Conservation (phyloP, 345 rosid species). For the Eucalyptus polyanthemos region DNA sequence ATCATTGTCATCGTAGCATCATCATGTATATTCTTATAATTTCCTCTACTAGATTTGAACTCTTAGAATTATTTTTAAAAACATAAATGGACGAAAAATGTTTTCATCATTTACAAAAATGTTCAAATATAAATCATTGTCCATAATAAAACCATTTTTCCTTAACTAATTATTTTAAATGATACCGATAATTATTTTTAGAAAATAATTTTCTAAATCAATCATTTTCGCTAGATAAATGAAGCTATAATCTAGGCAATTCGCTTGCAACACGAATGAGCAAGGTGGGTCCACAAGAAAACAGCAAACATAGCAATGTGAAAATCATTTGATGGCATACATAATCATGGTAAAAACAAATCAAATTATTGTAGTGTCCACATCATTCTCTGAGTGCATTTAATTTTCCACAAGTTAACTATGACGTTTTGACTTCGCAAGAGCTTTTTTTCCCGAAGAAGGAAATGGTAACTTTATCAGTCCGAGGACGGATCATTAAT, state of each 20-base stretch:
- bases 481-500: background rate
- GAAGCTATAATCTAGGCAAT: background rate
- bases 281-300: background rate
- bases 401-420: background rate
- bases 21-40: background rate
- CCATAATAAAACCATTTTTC: background rate
- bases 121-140: accelerated
- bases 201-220: accelerated
- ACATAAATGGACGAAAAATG: background rate
- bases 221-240: background rate
- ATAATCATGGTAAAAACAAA: background rate
- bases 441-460: background rate
- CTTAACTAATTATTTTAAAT: background rate
- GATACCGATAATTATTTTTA: background rate
- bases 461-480: background rate
- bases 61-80: background rate
- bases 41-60: background rate
- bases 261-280: background rate
- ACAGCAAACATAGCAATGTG: background rate
- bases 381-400: background rate
- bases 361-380: background rate
- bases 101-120: background rate
- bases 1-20: background rate
- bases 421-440: background rate
- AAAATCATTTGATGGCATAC: background rate